Evolutionary conservation across 768 basidiomycete genomes (phyloP).

Genomic region (Pleurotus ostreatus): DNA sequence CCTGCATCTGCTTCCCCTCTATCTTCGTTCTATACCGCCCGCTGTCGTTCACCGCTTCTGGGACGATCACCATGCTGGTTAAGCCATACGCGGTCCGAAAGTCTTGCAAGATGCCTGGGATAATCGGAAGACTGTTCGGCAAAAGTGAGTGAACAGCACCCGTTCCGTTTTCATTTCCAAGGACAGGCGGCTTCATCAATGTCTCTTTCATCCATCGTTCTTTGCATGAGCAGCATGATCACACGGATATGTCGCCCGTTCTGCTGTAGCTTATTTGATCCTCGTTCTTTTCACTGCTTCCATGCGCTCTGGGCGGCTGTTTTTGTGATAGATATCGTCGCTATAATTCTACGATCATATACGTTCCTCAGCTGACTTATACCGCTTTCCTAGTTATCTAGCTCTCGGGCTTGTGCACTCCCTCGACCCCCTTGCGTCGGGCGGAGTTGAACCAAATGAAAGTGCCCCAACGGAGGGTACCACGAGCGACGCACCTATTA

Average conservation of each 20-base stretch:
- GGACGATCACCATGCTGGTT: conserved; percentile 9
- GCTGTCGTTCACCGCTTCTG: background rate
- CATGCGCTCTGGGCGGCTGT: background rate
- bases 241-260: background rate
- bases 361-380: conserved; percentile 6
- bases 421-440: conserved; percentile 63
- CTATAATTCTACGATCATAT: background rate
- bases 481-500: conserved; percentile 10
- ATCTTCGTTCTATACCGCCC: background rate
- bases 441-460: conserved; percentile 55
- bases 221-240: background rate
- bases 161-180: background rate
- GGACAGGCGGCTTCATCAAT: conserved; percentile 10
- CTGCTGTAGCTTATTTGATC: background rate
- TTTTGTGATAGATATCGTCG: too few relatives aligned
- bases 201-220: conserved; percentile 6
- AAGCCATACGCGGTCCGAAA: conserved; percentile 80
- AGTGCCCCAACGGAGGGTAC: conserved; percentile 9
- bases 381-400: conserved; percentile 52
- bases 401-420: conserved; percentile 70
- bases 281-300: background rate
- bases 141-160: conserved; percentile 63
- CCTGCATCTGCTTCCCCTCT: conserved; percentile 2
- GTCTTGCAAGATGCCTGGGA: conserved; percentile 86
- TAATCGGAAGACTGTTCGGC: conserved; percentile 77